These are phyloP conservation scores for Lentinus tigrinus DNA, from an alignment of 768 basidiomycete species.

Conservation along the genomic window DNA sequence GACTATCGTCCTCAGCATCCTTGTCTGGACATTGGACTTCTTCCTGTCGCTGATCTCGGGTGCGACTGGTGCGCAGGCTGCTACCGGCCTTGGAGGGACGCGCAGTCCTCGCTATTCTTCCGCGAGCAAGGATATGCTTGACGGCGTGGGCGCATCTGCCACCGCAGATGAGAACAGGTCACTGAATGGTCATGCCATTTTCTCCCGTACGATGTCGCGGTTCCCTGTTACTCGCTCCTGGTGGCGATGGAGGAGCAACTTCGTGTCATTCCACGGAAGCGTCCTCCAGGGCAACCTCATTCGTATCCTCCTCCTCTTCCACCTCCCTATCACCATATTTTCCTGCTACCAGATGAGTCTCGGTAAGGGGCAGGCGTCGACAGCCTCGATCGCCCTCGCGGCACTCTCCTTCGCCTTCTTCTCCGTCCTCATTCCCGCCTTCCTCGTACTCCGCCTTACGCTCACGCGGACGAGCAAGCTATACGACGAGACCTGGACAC, in stretches of 20 bases:
- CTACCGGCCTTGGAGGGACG: conserved; percentile 27
- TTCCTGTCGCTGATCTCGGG: conserved; percentile 39
- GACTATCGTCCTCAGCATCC: conserved; percentile 64
- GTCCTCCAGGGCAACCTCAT: conserved; percentile 89
- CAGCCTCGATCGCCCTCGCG: conserved; percentile 72
- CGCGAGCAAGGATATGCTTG: conserved; percentile 53
- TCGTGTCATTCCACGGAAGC: conserved; percentile 78
- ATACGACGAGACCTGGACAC: conserved; percentile 91
- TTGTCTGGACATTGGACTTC: conserved; percentile 75
- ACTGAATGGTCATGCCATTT: conserved; percentile 41
- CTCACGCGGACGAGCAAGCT: conserved; percentile 84
- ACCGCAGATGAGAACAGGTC: conserved; percentile 51
- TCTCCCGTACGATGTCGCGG: conserved; percentile 34
- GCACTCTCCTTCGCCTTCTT: conserved; percentile 78
- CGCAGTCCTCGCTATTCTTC: conserved; percentile 43
- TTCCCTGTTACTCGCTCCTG: conserved; percentile 36
- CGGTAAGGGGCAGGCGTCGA: conserved; percentile 46
- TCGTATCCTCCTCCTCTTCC: conserved; percentile 88
- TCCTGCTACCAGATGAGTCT: conserved; percentile 84
- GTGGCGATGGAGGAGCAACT: conserved; percentile 58
- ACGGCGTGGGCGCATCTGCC: conserved; percentile 26
- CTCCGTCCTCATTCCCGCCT: conserved; percentile 72
- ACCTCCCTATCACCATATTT: conserved; percentile 91
- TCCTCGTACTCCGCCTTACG: conserved; percentile 75
- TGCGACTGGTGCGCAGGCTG: conserved; percentile 26